Conservation (phyloP, 139 green algal genomes). For the Edaphochlamys debaryana region DNA sequence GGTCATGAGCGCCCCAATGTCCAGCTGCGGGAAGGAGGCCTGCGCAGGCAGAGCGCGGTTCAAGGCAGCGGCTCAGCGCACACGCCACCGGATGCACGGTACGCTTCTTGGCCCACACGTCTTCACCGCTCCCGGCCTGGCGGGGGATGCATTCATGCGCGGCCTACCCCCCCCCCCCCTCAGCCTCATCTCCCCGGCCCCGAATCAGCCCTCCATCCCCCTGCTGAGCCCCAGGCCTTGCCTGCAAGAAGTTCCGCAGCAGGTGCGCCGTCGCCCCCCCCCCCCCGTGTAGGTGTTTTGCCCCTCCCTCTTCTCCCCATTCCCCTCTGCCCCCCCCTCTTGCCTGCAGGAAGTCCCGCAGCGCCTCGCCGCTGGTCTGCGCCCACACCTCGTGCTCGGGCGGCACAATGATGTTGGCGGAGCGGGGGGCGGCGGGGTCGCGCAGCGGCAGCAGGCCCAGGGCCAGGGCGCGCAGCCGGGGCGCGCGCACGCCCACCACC, state of each 20-base stretch:
- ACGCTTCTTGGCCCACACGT: no score
- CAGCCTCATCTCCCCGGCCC: no score
- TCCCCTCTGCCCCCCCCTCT: not conserved
- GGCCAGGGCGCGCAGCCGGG: not conserved
- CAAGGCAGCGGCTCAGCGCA: not conserved
- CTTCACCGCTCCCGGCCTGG: no score
- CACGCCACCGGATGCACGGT: not conserved
- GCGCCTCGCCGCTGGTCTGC: not conserved
- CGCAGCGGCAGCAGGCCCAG: slow-evolving; percentile 36
- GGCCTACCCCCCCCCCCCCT: no score
- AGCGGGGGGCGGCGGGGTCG: slow-evolving; percentile 11
- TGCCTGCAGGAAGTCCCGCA: slow-evolving; percentile 36
- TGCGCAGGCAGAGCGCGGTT: not conserved
- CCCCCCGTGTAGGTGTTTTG: not conserved
- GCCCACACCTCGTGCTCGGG: slow-evolving; percentile 31
- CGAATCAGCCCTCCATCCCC: no score
- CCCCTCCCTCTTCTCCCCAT: no score
- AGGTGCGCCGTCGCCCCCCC: not conserved
- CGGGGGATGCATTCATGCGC: no score
- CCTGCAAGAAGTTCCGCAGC: not conserved
- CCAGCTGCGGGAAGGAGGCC: slow-evolving; percentile 31
- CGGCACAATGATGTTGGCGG: slow-evolving; percentile 34
- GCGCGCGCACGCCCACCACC: not conserved
- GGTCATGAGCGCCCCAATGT: slow-evolving; percentile 11
- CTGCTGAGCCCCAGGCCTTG: no score